Percentiles rank a stretch among this genome's conserved stretches.
Conservation (phyloP, 1,284 basidiomycete species). For the Porogramme epimiltina region DNA sequence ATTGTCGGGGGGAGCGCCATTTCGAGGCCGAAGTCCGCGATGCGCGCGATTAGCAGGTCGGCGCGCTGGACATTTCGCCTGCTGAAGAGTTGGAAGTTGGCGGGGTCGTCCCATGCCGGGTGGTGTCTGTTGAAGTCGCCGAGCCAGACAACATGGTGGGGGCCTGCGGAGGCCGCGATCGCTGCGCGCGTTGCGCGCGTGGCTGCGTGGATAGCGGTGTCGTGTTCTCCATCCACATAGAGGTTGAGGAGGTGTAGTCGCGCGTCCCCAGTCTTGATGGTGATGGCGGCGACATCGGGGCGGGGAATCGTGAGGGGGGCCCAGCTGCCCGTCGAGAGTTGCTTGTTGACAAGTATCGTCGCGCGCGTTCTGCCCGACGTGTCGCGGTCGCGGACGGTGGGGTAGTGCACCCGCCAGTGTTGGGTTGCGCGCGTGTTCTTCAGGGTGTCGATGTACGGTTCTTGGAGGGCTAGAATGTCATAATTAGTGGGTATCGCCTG, state of each 20-base stretch:
- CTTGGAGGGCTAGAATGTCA: conserved; percentile 35
- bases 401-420: conserved; percentile 33
- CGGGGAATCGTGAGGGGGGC: conserved; percentile 21
- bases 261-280: conserved; percentile 13
- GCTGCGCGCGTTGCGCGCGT: neutral
- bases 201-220: conserved; percentile 21
- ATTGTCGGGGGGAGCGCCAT: conserved; percentile 31
- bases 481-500: conserved; percentile 17
- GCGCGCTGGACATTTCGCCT: conserved; percentile 14
- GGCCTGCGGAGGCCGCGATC: neutral
- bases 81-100: conserved; percentile 41
- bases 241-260: conserved; percentile 35
- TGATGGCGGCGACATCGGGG: conserved; percentile 32
- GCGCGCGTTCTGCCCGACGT: conserved; percentile 19
- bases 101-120: conserved; percentile 43
- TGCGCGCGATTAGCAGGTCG: conserved; percentile 23
- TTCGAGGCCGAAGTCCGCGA: conserved; percentile 21
- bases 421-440: conserved; percentile 16
- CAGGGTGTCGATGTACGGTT: conserved; percentile 32
- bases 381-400: conserved; percentile 16
- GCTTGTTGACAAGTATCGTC: conserved; percentile 31
- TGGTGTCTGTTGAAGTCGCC: conserved; percentile 57
- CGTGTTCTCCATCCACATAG: conserved; percentile 35
- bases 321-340: conserved; percentile 30
- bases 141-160: conserved; percentile 33